A percentile compares a stretch with the other conserved stretches of the same genome.
Evolutionary conservation across 202 grass and related monocot genomes (phyloP).

Genomic region (Saccharum hybrid): DNA sequence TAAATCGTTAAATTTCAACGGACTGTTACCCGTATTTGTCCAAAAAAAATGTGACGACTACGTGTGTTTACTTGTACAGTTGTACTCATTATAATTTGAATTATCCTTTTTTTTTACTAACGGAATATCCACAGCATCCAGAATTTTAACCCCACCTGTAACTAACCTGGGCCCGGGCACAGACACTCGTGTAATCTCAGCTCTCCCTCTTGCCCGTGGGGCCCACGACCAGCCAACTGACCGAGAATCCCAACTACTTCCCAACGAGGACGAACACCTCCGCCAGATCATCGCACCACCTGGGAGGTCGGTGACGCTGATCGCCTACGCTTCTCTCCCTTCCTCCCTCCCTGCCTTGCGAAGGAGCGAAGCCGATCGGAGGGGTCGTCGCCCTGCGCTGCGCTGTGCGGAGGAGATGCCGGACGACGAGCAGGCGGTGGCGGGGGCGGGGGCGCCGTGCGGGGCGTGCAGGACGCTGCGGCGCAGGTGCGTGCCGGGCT

Average conservation of each 20-base stretch:
- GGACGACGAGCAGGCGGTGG: neutral
- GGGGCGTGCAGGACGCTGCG: conserved; percentile 36
- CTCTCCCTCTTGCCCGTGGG: neutral
- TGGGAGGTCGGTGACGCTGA: neutral
- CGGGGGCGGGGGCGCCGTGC: conserved; percentile 6
- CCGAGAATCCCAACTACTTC: neutral
- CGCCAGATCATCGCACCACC: no score
- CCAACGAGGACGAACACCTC: neutral
- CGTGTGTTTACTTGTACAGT: no score
- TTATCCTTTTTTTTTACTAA: no score
- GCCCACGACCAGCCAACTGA: neutral
- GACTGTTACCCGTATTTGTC: no score
- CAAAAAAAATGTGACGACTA: no score
- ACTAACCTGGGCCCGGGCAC: neutral
- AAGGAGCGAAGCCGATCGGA: neutral
- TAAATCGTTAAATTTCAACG: no score
- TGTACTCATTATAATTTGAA: no score
- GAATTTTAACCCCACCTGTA: neutral
- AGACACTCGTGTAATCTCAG: neutral
- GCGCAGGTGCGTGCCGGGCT: conserved; percentile 24
- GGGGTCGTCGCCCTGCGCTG: neutral
- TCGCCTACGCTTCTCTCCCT: neutral
- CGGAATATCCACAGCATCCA: no score
- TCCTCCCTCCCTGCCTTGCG: no score
- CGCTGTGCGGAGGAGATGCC: neutral